Conservation (phyloP, 176 grass and related monocot genomes). For the barley (Hordeum vulgare) region DNA sequence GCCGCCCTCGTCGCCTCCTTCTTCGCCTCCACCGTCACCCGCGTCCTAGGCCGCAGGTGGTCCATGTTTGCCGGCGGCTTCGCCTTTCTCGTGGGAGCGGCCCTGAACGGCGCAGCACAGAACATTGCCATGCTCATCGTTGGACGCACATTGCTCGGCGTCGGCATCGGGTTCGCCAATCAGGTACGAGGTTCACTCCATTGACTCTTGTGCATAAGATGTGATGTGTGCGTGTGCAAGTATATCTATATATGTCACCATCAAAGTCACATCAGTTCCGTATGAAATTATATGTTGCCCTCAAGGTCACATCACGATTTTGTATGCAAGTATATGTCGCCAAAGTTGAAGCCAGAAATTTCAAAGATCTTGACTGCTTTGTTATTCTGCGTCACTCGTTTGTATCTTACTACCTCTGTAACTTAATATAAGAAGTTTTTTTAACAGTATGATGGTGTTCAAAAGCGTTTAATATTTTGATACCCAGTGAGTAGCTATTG, state of each 20-base stretch:
- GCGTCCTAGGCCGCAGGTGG: conserved; percentile 9
- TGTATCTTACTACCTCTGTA: not conserved
- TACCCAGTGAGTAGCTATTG: not conserved
- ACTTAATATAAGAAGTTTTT: too few species aligned
- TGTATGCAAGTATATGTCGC: not conserved
- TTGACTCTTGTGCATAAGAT: not conserved
- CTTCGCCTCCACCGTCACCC: conserved; percentile 4
- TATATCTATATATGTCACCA: not conserved
- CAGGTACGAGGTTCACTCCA: not conserved
- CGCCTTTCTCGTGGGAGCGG: conserved; percentile 41
- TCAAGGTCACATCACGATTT: too few species aligned
- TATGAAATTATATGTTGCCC: not conserved
- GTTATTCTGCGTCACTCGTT: not conserved
- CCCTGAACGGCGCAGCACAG: conserved; percentile 12
- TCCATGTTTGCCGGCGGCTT: conserved; percentile 30
- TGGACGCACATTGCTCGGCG: conserved; percentile 9
- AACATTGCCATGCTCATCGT: conserved; percentile 32
- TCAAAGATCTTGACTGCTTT: not conserved
- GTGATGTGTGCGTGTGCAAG: not conserved
- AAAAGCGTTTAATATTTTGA: too few species aligned
- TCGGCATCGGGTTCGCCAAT: conserved; percentile 17
- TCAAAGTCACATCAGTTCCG: not conserved
- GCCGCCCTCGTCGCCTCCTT: conserved; percentile 22
- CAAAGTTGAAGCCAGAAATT: not conserved
- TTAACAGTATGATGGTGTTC: too few species aligned